A percentile compares a stretch with the other conserved stretches of the same genome.
phyloP scores from a whole-genome alignment of 83 land plant species.

The Picea abies region DNA sequence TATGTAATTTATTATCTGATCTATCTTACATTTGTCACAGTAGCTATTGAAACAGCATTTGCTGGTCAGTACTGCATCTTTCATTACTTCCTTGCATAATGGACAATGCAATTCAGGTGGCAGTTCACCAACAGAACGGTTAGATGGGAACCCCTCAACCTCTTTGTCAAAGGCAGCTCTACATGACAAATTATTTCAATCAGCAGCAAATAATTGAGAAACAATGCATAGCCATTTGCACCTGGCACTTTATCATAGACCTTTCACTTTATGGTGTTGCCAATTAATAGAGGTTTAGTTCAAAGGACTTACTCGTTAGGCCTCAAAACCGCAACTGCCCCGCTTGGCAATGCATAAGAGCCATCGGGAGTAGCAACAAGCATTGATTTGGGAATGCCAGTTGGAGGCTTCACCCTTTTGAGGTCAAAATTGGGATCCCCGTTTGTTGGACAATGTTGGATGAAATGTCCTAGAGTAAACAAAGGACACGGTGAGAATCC shows the following conservation, averaged over 20 bases:
- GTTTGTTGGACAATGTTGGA: slow-evolving; percentile 95
- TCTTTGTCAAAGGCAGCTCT: slow-evolving; percentile 97
- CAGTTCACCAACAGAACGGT: slow-evolving; percentile 58
- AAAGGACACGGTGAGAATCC: not conserved
- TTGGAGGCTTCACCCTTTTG: slow-evolving; percentile 84
- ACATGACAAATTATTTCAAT: not conserved
- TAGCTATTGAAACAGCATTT: slow-evolving; percentile 88
- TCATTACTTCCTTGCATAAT: slow-evolving; percentile 83
- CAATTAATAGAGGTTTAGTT: not conserved
- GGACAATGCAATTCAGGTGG: slow-evolving; percentile 90
- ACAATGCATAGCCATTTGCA: not conserved
- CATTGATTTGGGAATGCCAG: slow-evolving; percentile 98
- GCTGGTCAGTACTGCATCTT: slow-evolving; percentile 93
- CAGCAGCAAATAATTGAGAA: not conserved
- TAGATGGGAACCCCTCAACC: slow-evolving; percentile 78
- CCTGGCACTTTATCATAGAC: not conserved
- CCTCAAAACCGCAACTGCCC: slow-evolving; percentile 78
- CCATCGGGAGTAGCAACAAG: slow-evolving; percentile 92
- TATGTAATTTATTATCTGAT: not conserved
- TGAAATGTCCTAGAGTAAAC: slow-evolving; percentile 81
- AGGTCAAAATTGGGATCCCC: slow-evolving; percentile 90
- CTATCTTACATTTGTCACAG: slow-evolving; percentile 73
- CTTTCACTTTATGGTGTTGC: not conserved
- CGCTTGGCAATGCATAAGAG: slow-evolving; percentile 93
- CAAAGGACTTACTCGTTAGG: slow-evolving; percentile 80